phyloP scores from a whole-genome alignment of 805 yeast species.

The Metschnikowia baotianmanensis region DNA sequence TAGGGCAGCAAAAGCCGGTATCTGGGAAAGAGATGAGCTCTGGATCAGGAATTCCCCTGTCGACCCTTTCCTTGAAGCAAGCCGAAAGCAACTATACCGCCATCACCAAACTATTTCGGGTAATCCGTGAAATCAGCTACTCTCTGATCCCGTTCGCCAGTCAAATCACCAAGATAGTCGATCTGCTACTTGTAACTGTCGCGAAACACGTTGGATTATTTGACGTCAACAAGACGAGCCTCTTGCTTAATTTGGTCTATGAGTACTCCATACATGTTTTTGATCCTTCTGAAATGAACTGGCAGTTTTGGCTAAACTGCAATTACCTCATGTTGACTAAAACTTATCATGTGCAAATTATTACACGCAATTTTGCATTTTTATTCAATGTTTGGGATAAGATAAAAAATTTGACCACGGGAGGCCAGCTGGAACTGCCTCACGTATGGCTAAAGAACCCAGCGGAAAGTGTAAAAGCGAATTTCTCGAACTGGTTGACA shows the following conservation, averaged over 20 bases:
- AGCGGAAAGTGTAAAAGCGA: conserved; percentile 44
- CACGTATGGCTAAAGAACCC: conserved; percentile 40
- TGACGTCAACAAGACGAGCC: conserved; percentile 38
- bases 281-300: conserved; percentile 44
- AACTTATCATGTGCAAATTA: conserved; percentile 60
- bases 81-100: conserved; percentile 37
- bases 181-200: conserved; percentile 31
- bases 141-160: conserved; percentile 21
- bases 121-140: conserved; percentile 35
- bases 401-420: conserved; percentile 44
- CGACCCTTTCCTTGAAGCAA: conserved; percentile 21
- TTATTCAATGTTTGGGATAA: conserved; percentile 74
- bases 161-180: conserved; percentile 26
- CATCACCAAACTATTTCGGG: conserved; percentile 39
- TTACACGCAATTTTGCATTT: conserved; percentile 61
- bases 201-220: conserved; percentile 38
- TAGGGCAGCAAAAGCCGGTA: neutral
- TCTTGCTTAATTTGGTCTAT: conserved; percentile 38
- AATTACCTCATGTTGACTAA: conserved; percentile 52
- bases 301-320: conserved; percentile 77
- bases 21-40: conserved; percentile 2
- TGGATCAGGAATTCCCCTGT: conserved; percentile 6
- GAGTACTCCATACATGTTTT: conserved; percentile 38
- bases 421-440: conserved; percentile 1
- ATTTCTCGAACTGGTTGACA: conserved; percentile 54